Evolutionary conservation across 345 rosid genomes (phyloP).

Genomic region (Eucalyptus guilfoylei): DNA sequence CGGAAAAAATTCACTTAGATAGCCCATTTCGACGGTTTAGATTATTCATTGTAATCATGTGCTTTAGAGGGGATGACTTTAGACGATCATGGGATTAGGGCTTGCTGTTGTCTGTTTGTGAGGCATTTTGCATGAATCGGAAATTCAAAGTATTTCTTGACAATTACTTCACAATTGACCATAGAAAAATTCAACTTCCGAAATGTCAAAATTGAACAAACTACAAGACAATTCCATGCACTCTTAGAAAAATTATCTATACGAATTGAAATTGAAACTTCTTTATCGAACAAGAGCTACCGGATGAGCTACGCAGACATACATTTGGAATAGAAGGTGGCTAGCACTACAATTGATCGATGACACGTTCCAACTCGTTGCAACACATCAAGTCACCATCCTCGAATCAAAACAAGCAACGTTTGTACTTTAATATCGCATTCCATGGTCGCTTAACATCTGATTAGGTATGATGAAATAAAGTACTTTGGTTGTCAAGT

Average conservation of each 20-base stretch:
- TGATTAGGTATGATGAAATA: background rate
- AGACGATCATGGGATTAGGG: background rate
- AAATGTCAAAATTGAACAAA: background rate
- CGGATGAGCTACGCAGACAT: too few species aligned
- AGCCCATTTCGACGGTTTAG: rapidly evolving
- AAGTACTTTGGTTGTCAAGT: background rate
- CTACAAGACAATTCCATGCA: background rate
- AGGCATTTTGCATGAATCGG: background rate
- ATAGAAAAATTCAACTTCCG: background rate
- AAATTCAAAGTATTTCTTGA: background rate
- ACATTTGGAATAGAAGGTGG: too few species aligned
- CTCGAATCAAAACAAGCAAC: too few species aligned
- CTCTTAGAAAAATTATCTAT: rapidly evolving
- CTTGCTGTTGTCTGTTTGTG: background rate
- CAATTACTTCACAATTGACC: background rate
- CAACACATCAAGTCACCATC: rapidly evolving
- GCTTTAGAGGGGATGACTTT: background rate
- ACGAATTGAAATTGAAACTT: rapidly evolving
- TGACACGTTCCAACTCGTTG: rapidly evolving
- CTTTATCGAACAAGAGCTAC: too few species aligned
- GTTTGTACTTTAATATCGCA: background rate
- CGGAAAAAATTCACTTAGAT: too few species aligned
- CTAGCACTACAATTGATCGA: background rate
- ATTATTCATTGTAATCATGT: background rate
- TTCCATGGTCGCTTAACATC: background rate